phyloP scores from a whole-genome alignment of 1,284 basidiomycete genomes.

The Lignosus rhinocerotis region DNA sequence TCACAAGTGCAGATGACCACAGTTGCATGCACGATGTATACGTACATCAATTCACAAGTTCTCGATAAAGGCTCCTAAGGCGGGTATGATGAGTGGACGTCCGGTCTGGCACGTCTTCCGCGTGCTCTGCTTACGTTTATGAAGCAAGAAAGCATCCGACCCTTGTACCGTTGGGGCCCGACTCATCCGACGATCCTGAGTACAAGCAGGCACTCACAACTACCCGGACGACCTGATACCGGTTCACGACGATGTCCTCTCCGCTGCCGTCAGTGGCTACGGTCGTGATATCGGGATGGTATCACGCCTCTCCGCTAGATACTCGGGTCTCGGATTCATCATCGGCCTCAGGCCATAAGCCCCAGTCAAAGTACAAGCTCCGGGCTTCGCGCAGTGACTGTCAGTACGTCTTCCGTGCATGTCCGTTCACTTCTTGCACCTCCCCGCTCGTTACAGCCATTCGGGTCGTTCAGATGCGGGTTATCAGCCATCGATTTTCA shows the following conservation, averaged over 20 bases:
- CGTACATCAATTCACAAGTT: too few relatives aligned
- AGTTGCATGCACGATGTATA: too few relatives aligned
- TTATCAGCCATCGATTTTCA: background rate
- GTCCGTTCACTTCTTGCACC: background rate
- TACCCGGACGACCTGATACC: background rate
- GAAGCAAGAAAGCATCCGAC: too few relatives aligned
- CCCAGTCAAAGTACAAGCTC: background rate
- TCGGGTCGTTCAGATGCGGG: too few relatives aligned
- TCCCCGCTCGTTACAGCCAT: slow-evolving; percentile 1
- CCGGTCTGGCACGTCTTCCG: too few relatives aligned
- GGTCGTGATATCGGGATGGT: slow-evolving; percentile 13
- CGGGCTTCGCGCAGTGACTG: slow-evolving; percentile 6
- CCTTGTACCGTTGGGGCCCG: too few relatives aligned
- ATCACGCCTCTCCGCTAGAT: background rate
- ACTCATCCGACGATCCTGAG: too few relatives aligned
- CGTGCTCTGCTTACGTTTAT: too few relatives aligned
- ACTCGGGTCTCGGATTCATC: background rate
- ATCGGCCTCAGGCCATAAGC: background rate
- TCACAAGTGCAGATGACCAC: too few relatives aligned
- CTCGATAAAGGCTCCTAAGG: too few relatives aligned
- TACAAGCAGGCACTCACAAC: too few relatives aligned
- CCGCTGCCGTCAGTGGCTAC: slow-evolving; percentile 7
- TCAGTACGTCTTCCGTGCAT: background rate
- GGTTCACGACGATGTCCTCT: slow-evolving; percentile 1
- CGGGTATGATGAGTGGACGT: too few relatives aligned